Evolutionary conservation across 2,329 filamentous ascomycete genomes (phyloP).

Genomic region (Pseudogymnoascus sp.): DNA sequence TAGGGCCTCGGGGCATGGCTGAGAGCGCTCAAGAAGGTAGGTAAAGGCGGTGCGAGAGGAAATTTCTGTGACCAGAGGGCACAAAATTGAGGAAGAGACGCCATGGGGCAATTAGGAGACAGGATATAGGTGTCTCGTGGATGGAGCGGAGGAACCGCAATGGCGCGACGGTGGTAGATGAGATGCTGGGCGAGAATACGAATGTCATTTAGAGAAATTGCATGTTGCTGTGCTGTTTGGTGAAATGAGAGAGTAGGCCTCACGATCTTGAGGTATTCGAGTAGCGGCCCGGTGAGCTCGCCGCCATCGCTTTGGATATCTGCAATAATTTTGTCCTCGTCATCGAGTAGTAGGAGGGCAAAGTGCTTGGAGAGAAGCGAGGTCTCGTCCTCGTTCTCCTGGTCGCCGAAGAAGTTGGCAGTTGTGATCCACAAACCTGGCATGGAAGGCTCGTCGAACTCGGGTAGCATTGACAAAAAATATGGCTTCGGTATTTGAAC

Average conservation of each 20-base stretch:
- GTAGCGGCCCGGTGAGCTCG: constrained; percentile 67
- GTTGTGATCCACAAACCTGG: constrained; percentile 82
- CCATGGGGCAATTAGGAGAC: constrained; percentile 79
- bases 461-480: constrained; percentile 67
- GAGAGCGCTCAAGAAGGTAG: constrained; percentile 79
- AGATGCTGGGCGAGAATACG: constrained; percentile 86
- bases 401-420: constrained; percentile 64
- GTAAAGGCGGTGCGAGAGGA: constrained; percentile 72
- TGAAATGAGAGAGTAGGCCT: constrained; percentile 62
- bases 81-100: constrained; percentile 60
- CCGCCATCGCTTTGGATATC: constrained; percentile 72
- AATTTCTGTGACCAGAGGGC: constrained; percentile 71
- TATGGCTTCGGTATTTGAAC: constrained; percentile 59
- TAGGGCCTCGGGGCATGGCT: constrained; percentile 77
- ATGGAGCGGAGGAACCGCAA: constrained; percentile 84
- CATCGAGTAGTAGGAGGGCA: constrained; percentile 74
- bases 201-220: constrained; percentile 72
- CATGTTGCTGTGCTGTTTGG: constrained; percentile 63
- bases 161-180: constrained; percentile 90
- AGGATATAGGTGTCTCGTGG: constrained; percentile 86
- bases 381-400: constrained; percentile 60
- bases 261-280: constrained; percentile 73
- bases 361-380: constrained; percentile 77
- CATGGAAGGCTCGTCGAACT: constrained; percentile 59
- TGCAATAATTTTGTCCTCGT: constrained; percentile 65